Evolutionary conservation across 805 yeast genomes (phyloP), one percentile per base, ranked within the genome.

Genomic region (Wickerhamomyces bisporus): DNA sequence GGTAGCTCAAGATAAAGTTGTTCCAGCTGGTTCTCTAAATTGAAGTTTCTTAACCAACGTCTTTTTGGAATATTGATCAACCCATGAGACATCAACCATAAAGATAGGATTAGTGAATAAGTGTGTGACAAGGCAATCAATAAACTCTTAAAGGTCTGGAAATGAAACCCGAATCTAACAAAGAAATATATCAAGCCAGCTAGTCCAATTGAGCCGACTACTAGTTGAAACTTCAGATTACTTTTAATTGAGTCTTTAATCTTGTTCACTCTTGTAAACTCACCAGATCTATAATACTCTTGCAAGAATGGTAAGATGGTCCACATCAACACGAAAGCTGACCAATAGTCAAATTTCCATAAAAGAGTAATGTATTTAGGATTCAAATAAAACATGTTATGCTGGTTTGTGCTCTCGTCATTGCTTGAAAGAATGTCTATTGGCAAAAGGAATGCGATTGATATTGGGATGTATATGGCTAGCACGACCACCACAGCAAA

Each of bases 21-120:
- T 13, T 56, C 53, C 23, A 72, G 53, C 32, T 63, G 60, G 15
- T 54, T 50, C 4, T 49, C 46, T 17, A 72, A 53, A 27, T 58
- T 57, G 10, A 51, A 38, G 8, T 53, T 71, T 55, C 72, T 57
- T 42, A 62, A 40, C 45, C 62, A 52, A 5, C 54, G 44, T 37
- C 64, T 57, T 40, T 84, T 68, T 0, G 95, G 94, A 2, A 85
- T 66, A 31, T 72, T 70, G 14, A 84, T 73, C 34, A 84, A 60
- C 0, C 95, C 95, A 57, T 86, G 89, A 3, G 91, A 85, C 84
- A 86, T 78, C 41, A 86, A 62, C 91, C 93, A 85, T 17, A 84
- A 69, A 3, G 91, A 88, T 25, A 86, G 52, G 2, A 81, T 66
- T 52, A 86, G 66, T 0, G 94, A 75, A 56, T 86, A 86, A 16